Evolutionary conservation across 768 basidiomycete genomes (phyloP), one percentile per base, ranked within the genome.

Genomic region (Trametes coccinea): DNA sequence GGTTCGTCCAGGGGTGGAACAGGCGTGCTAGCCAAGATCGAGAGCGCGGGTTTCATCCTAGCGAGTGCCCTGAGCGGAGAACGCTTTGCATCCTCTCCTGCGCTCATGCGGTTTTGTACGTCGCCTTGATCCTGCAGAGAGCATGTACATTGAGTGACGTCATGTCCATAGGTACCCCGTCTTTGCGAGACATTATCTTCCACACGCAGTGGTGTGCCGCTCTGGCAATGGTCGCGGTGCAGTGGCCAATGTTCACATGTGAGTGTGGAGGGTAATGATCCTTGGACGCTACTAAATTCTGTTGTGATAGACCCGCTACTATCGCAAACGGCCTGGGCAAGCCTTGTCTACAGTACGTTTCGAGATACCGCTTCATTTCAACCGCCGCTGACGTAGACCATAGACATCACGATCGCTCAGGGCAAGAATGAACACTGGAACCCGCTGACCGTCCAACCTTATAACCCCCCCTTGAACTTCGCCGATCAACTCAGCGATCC

Each of bases 221-320:
- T 34, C 78, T 99, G 13, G 87, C 86, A 34, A 95, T 97, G 91
- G 87, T 98, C 56, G 93, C 96, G 37, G 93, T 98, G 22, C 83
- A 92, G 71, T 99, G 96, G 96, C 96, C 97, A 0, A 79, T 80
- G 14, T 98, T 95, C 73, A 82, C 89, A 62, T 98, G 95, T 95
- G 68, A 66, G 90, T 65, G 5, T 37, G 34, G 1, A 9, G 49
- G 27, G 33, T 45, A 55, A 17, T 14, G 29, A 37, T 30, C 56
- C 65, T 59, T 52, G 3, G n/a, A 29, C 13, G 34, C 49, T 41
- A 29, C 54, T 56, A 27, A 37, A 33, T 37, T 30, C 46, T 4
- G 22, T 14, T 29, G 62, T 43, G 44, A 17, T 40, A 95, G 95
- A 98, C 75, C 95, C 96, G n/a, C 78, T 98, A 43, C 79, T 97